Evolutionary conservation across 148 eudicot species (phyloP).

Genomic region (Suaeda aralocaspica): DNA sequence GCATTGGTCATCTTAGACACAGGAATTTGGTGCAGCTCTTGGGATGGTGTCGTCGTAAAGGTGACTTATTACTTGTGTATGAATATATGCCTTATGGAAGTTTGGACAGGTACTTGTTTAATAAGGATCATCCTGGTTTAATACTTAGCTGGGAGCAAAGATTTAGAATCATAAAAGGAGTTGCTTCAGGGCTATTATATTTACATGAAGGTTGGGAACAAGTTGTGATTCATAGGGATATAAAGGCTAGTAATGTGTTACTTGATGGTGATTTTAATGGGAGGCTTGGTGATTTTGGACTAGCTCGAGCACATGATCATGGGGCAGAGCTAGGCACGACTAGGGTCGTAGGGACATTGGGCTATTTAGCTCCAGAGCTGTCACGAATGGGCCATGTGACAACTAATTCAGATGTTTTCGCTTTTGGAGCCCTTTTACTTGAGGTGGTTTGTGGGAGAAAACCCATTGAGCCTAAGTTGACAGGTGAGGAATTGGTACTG

Average conservation of each 20-base stretch:
- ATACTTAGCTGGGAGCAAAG: conserved; percentile 25
- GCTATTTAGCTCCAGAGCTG: conserved; percentile 26
- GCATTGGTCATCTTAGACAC: conserved; percentile 21
- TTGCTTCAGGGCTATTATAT: conserved; percentile 21
- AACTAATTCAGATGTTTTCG: conserved; percentile 27
- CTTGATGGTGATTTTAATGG: conserved; percentile 24
- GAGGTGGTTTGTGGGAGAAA: conserved; percentile 35
- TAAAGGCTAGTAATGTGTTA: conserved; percentile 27
- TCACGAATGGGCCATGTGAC: conserved; percentile 18
- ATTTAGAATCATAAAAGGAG: conserved; percentile 23
- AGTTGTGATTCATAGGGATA: conserved; percentile 28
- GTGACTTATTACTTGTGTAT: conserved; percentile 25
- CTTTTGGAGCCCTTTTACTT: conserved; percentile 36
- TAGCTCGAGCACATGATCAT: conserved; percentile 24
- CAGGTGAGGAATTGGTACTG: conserved; percentile 24
- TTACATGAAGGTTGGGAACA: conserved; percentile 33
- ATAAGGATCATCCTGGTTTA: neutral
- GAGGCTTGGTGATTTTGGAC: conserved; percentile 27
- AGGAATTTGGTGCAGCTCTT: conserved; percentile 25
- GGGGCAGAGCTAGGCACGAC: conserved; percentile 24
- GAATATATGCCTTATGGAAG: conserved; percentile 32
- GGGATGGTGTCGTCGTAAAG: conserved; percentile 26
- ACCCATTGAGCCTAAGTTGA: conserved; percentile 24
- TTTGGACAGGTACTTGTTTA: conserved; percentile 26
- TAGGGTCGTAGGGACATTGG: conserved; percentile 26